These are phyloP conservation scores for Phytophthora lateralis DNA, from an alignment of 352 stramenopile genomes.

Conservation along the genomic window DNA sequence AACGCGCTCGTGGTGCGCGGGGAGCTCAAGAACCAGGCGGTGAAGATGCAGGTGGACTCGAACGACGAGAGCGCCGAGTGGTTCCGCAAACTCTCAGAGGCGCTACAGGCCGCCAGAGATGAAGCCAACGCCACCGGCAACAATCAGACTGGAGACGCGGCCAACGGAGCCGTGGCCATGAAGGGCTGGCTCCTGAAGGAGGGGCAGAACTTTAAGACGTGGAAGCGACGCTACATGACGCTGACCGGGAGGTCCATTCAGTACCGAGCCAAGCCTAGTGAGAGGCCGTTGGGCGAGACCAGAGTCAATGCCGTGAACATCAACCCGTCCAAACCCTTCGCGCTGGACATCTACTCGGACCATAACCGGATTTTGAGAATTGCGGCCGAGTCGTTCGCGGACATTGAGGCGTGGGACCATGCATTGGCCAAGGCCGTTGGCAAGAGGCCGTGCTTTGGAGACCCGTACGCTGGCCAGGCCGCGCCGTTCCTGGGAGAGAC, in stretches of 20 bases:
- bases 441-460: slow-evolving; percentile 68
- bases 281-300: slow-evolving; percentile 69
- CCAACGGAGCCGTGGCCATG: slow-evolving; percentile 41
- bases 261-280: slow-evolving; percentile 61
- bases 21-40: slow-evolving; percentile 72
- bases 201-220: slow-evolving; percentile 89
- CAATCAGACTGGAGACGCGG: slow-evolving; percentile 10
- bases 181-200: slow-evolving; percentile 84
- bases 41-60: slow-evolving; percentile 73
- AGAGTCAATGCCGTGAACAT: slow-evolving; percentile 77
- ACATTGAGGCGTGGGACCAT: slow-evolving; percentile 80
- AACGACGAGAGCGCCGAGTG: slow-evolving; percentile 69
- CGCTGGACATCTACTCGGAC: slow-evolving; percentile 80
- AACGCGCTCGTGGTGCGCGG: slow-evolving; percentile 68
- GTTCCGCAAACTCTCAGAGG: slow-evolving; percentile 57
- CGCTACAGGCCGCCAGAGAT: slow-evolving; percentile 31
- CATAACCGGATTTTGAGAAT: slow-evolving; percentile 84
- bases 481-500: slow-evolving; percentile 69
- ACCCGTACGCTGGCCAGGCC: slow-evolving; percentile 59
- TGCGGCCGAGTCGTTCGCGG: slow-evolving; percentile 62
- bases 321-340: slow-evolving; percentile 64
- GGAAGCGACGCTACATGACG: slow-evolving; percentile 86
- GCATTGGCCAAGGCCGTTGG: slow-evolving; percentile 52
- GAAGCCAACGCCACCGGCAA: slow-evolving; percentile 4
- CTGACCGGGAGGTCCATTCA: slow-evolving; percentile 61